Percentiles rank a stretch among this genome's conserved stretches.
These are phyloP conservation scores for Phytophthora sojae DNA, from an alignment of 352 stramenopile genomes.

Conservation along the genomic window DNA sequence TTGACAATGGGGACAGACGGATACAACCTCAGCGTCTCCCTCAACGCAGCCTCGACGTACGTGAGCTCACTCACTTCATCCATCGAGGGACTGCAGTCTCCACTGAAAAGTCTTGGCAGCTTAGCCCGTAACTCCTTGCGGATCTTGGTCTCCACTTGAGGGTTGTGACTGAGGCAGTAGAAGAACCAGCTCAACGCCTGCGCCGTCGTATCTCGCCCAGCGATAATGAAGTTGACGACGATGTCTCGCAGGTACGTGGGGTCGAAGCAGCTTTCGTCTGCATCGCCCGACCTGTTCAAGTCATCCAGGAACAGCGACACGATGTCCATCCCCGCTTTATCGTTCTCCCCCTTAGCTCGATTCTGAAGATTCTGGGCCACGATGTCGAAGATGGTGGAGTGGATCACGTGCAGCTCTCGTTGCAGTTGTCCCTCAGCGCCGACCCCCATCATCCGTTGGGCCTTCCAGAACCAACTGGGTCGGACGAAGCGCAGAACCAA, in stretches of 20 bases:
- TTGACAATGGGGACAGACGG: slow-evolving; percentile 62
- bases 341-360: background rate
- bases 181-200: slow-evolving; percentile 83
- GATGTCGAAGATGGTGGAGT: slow-evolving; percentile 58
- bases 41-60: slow-evolving; percentile 59
- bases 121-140: slow-evolving; percentile 49
- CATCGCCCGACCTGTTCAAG: slow-evolving; percentile 17
- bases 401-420: slow-evolving; percentile 51
- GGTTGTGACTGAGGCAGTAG: slow-evolving; percentile 61
- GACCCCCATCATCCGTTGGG: slow-evolving; percentile 40
- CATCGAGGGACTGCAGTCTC: slow-evolving; percentile 42
- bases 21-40: slow-evolving; percentile 75
- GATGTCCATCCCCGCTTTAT: slow-evolving; percentile 38
- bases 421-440: slow-evolving; percentile 45
- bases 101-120: slow-evolving; percentile 29
- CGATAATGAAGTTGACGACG: slow-evolving; percentile 85
- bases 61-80: slow-evolving; percentile 53
- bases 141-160: slow-evolving; percentile 54
- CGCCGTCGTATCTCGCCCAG: slow-evolving; percentile 78
- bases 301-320: slow-evolving; percentile 61
- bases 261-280: slow-evolving; percentile 36
- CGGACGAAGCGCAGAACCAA: slow-evolving; percentile 41
- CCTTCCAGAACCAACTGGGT: slow-evolving; percentile 59
- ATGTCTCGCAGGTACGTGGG: slow-evolving; percentile 71
- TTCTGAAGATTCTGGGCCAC: slow-evolving; percentile 43